phyloP scores from a whole-genome alignment of 225 moss, liverwort and hornwort genomes.

The Marchantia paleacea region DNA sequence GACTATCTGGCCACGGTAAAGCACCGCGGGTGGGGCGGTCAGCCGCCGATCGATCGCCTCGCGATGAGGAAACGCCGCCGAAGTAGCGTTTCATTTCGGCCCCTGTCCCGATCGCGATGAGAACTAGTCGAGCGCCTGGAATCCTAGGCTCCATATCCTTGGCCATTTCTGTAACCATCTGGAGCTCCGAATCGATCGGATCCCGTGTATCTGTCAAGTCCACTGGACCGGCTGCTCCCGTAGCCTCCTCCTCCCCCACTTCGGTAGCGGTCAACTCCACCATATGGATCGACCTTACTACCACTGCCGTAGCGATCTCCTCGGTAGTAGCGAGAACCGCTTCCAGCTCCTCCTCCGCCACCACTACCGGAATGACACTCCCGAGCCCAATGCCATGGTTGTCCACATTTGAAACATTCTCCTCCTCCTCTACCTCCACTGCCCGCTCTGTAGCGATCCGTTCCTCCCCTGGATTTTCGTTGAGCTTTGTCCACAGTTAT shows the following conservation, averaged over 20 bases:
- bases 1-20: conserved; percentile 56
- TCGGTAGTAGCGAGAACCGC: conserved; percentile 2
- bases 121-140: conserved; percentile 22
- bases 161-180: conserved; percentile 54
- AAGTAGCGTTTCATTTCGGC: conserved; percentile 57
- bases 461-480: conserved; percentile 54
- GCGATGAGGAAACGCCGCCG: conserved; percentile 54
- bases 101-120: conserved; percentile 56
- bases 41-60: conserved; percentile 65
- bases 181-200: conserved; percentile 60
- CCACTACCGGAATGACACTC: conserved; percentile 63
- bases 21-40: conserved; percentile 66
- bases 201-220: conserved; percentile 58
- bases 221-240: conserved; percentile 44
- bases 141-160: conserved; percentile 18
- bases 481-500: conserved; percentile 78
- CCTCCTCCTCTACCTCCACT: conserved; percentile 42
- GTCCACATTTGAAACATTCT: conserved; percentile 76
- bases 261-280: conserved; percentile 25
- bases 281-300: conserved; percentile 57
- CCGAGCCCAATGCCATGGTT: conserved; percentile 77
- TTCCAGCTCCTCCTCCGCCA: conserved; percentile 29
- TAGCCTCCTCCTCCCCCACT: conserved; percentile 29
- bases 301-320: conserved; percentile 55
- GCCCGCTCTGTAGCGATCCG: conserved; percentile 48